phyloP scores from a whole-genome alignment of 2,329 filamentous ascomycete species.

The Zymoseptoria ardabiliae region DNA sequence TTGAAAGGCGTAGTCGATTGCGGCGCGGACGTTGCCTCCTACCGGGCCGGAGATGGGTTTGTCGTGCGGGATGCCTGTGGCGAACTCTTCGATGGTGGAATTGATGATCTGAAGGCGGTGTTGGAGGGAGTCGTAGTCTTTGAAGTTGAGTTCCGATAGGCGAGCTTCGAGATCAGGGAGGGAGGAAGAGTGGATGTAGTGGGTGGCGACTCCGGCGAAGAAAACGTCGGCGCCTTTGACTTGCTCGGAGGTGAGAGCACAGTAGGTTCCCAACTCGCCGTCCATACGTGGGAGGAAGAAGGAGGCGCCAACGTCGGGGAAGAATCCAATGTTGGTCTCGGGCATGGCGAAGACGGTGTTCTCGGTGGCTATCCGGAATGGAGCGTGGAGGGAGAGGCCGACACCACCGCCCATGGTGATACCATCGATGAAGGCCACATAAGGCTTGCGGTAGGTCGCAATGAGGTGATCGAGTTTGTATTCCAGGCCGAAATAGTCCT shows the following conservation, averaged over 20 bases:
- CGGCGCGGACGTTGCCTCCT: constrained; percentile 60
- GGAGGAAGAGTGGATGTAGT: constrained; percentile 88
- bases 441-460: constrained; percentile 86
- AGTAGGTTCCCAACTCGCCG: constrained; percentile 79
- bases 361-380: constrained; percentile 93
- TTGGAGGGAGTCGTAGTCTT: constrained; percentile 60
- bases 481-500: constrained; percentile 86
- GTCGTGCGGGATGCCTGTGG: constrained; percentile 72
- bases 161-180: constrained; percentile 74
- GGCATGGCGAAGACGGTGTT: constrained; percentile 96
- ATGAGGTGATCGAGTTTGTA: constrained; percentile 95
- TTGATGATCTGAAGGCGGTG: constrained; percentile 68
- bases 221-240: constrained; percentile 78
- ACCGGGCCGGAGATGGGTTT: constrained; percentile 39
- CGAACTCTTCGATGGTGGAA: constrained; percentile 84
- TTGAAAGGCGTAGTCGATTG: constrained; percentile 64
- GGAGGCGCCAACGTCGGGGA: constrained; percentile 92
- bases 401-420: constrained; percentile 98
- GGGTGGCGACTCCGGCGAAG: constrained; percentile 86
- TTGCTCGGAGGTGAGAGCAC: constrained; percentile 81
- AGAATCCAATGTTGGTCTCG: constrained; percentile 96
- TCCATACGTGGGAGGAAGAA: constrained; percentile 93
- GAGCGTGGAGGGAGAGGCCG: constrained; percentile 86
- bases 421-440: constrained; percentile 92
- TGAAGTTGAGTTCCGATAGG: constrained; percentile 82